A percentile compares a stretch with the other conserved stretches of the same genome.
phyloP scores from a whole-genome alignment of 495 filamentous ascomycete genomes.

The Xylaria scruposa region DNA sequence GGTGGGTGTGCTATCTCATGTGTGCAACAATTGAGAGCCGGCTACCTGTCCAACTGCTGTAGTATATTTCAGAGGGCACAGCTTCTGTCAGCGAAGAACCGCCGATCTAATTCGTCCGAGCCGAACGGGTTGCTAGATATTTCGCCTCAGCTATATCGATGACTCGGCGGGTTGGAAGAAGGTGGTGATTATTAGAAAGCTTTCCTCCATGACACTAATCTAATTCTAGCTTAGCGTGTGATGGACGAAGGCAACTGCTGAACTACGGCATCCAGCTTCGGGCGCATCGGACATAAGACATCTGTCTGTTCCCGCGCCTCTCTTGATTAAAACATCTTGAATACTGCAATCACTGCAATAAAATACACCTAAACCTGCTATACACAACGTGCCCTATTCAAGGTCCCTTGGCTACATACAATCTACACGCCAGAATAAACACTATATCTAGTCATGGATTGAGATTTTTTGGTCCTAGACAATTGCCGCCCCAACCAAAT shows the following conservation, averaged over 20 bases:
- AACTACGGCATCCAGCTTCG: conserved; percentile 11
- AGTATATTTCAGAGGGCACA: neutral
- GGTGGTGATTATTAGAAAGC: conserved; percentile 30
- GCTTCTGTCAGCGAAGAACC: conserved; percentile 4
- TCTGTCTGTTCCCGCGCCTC: neutral
- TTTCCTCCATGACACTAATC: conserved; percentile 15
- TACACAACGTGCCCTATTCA: neutral
- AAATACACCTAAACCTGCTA: neutral
- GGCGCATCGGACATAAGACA: neutral
- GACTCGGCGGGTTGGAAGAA: conserved; percentile 17
- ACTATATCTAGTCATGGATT: neutral
- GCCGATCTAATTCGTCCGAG: conserved; percentile 4
- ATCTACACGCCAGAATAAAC: neutral
- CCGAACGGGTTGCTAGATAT: neutral
- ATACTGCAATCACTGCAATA: neutral
- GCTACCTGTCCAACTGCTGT: neutral
- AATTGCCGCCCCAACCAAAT: neutral
- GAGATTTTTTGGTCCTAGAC: neutral
- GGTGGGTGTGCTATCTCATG: conserved; percentile 23
- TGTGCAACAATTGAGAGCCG: neutral
- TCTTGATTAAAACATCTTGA: neutral
- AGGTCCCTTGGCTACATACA: neutral
- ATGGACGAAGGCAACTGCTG: neutral
- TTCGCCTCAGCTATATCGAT: conserved; percentile 24
- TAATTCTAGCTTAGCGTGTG: neutral